These are phyloP conservation scores for Cutaneotrichosporon sp. DNA, from an alignment of 1,284 basidiomycete genomes.

Conservation along the genomic window DNA sequence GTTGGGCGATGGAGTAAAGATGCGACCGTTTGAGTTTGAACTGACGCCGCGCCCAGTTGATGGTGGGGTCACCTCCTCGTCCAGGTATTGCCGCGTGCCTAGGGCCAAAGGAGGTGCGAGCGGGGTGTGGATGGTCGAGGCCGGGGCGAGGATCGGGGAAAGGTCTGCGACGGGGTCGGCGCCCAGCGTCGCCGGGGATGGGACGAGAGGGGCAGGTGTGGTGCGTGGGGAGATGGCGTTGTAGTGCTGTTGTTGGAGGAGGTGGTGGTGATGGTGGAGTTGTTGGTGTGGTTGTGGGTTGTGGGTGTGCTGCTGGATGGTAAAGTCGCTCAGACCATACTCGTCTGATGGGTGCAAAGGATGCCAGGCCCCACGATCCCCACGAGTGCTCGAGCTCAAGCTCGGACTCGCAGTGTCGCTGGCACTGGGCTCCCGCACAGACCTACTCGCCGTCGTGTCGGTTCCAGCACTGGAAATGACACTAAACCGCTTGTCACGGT, in stretches of 20 bases:
- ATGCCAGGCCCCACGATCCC: background rate
- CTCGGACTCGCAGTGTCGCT: background rate
- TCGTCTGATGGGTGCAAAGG: background rate
- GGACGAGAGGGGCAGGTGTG: background rate
- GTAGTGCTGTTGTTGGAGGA: background rate
- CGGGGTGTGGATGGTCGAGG: background rate
- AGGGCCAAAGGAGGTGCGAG: background rate
- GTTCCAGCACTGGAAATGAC: background rate
- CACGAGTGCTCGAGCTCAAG: slow-evolving; percentile 4
- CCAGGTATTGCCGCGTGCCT: background rate
- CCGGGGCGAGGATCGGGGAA: slow-evolving; percentile 1
- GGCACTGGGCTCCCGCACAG: slow-evolving; percentile 1
- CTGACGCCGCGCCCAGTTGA: background rate
- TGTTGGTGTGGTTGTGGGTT: background rate
- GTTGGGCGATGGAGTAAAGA: slow-evolving; percentile 2
- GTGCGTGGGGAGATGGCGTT: background rate
- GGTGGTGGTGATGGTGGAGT: background rate
- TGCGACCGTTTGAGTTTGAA: background rate
- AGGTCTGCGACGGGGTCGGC: slow-evolving; percentile 6
- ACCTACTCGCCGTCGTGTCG: background rate
- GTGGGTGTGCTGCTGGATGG: background rate
- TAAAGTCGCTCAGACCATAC: background rate
- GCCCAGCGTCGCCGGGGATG: background rate
- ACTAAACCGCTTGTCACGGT: background rate
- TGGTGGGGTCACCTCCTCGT: background rate